phyloP scores from a whole-genome alignment of 176 grass and related monocot genomes.

The Aegilops bicornis region DNA sequence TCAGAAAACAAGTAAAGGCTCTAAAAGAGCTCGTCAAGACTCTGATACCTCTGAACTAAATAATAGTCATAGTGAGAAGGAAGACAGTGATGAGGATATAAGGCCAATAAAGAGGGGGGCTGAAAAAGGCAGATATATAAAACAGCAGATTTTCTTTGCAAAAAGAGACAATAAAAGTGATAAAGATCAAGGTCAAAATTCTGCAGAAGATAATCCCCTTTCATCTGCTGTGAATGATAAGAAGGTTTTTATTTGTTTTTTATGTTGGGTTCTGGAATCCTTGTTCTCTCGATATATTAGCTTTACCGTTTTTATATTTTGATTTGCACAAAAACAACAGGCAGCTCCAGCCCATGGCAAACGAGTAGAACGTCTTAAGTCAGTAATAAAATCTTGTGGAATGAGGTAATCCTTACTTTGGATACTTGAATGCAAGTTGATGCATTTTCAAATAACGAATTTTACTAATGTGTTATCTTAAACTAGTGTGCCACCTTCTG shows the following conservation, averaged over 20 bases:
- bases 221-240: slow-evolving; percentile 73
- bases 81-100: slow-evolving; percentile 45
- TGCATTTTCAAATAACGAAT: slow-evolving; percentile 15
- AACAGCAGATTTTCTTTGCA: slow-evolving; percentile 37
- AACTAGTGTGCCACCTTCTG: slow-evolving; percentile 71
- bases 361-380: slow-evolving; percentile 77
- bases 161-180: slow-evolving; percentile 35
- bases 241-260: slow-evolving; percentile 38
- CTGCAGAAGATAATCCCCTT: slow-evolving; percentile 43
- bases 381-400: slow-evolving; percentile 97
- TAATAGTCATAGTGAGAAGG: slow-evolving; percentile 51
- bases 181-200: slow-evolving; percentile 10
- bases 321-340: slow-evolving; percentile 66
- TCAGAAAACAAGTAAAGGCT: slow-evolving; percentile 34
- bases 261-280: neutral
- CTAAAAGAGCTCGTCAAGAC: slow-evolving; percentile 63
- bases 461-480: slow-evolving; percentile 36
- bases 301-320: slow-evolving; percentile 26
- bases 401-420: slow-evolving; percentile 50
- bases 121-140: slow-evolving; percentile 57
- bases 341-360: slow-evolving; percentile 64
- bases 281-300: slow-evolving; percentile 16
- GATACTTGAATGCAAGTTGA: slow-evolving; percentile 17
- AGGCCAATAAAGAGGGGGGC: slow-evolving; percentile 53
- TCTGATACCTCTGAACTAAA: slow-evolving; percentile 59